A percentile compares a stretch with the other conserved stretches of the same genome.
These are phyloP conservation scores for Trichomonas gallinae DNA, from an alignment of 208 protist genomes.

Conservation along the genomic window DNA sequence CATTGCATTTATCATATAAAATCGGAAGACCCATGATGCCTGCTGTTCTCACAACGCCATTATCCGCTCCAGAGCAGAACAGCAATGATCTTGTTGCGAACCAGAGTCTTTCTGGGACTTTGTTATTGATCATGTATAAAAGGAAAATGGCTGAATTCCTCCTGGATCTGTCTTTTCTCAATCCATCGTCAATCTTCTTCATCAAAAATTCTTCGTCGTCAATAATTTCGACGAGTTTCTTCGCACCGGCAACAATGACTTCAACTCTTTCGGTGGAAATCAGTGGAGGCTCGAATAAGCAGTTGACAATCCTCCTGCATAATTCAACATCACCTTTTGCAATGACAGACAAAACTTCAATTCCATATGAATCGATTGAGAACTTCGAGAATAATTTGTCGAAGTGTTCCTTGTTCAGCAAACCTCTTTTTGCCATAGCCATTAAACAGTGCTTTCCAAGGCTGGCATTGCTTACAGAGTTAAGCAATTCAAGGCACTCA, in stretches of 20 bases:
- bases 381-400: not conserved
- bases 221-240: not conserved
- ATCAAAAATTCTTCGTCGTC: not conserved
- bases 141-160: not conserved
- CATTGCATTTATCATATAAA: not conserved
- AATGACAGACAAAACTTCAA: not conserved
- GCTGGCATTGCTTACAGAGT: not conserved
- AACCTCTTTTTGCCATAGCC: not conserved
- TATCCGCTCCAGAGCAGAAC: not conserved
- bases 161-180: not conserved
- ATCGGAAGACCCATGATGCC: not conserved
- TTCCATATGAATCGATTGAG: not conserved
- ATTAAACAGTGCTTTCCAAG: not conserved
- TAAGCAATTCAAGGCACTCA: not conserved
- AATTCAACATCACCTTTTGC: not conserved
- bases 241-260: not conserved
- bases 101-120: not conserved
- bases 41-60: not conserved
- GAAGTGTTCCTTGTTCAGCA: not conserved
- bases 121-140: not conserved
- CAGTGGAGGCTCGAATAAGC: not conserved
- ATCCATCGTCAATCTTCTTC: not conserved
- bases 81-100: not conserved
- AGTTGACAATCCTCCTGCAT: not conserved
- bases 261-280: not conserved